Evolutionary conservation across 495 filamentous ascomycete species (phyloP).

Genomic region (Jackrogersella minutella): DNA sequence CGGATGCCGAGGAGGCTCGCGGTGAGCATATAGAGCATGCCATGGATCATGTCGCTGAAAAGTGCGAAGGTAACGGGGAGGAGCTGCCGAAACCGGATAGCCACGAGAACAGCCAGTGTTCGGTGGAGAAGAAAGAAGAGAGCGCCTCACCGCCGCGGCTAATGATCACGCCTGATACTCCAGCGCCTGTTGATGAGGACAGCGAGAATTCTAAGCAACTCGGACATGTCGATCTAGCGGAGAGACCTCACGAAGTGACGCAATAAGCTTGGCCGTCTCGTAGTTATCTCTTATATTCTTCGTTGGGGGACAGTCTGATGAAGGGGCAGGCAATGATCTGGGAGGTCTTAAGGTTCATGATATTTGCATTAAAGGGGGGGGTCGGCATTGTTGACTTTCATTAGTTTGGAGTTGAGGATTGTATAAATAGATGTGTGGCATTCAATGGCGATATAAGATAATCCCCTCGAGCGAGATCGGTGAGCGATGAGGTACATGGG

Average conservation of each 20-base stretch:
- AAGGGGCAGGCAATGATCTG: constrained; percentile 8
- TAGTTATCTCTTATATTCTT: constrained; percentile 1
- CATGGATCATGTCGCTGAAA: not conserved
- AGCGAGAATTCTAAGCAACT: constrained; percentile 50
- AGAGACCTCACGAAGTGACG: constrained; percentile 44
- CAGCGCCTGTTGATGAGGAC: constrained; percentile 34
- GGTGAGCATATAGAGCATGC: constrained; percentile 41
- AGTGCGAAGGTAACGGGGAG: constrained; percentile 11
- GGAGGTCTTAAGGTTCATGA: constrained; percentile 33
- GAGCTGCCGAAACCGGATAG: constrained; percentile 15
- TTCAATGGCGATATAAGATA: constrained; percentile 27
- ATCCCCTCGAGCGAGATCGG: constrained; percentile 17
- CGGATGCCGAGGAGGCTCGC: constrained; percentile 32
- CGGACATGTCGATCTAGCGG: constrained; percentile 44
- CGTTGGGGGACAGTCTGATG: not conserved
- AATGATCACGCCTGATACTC: constrained; percentile 53
- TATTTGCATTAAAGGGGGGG: constrained; percentile 33
- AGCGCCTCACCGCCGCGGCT: constrained; percentile 44
- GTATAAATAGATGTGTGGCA: constrained; percentile 43
- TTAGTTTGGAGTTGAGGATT: constrained; percentile 39
- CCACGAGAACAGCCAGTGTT: constrained; percentile 4
- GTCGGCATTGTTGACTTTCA: constrained; percentile 28
- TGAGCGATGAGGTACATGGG: constrained; percentile 9
- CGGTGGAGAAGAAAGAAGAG: constrained; percentile 6
- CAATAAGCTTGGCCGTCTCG: constrained; percentile 38